phyloP scores from a whole-genome alignment of 1,284 basidiomycete genomes.

The Heterobasidion parviporum region DNA sequence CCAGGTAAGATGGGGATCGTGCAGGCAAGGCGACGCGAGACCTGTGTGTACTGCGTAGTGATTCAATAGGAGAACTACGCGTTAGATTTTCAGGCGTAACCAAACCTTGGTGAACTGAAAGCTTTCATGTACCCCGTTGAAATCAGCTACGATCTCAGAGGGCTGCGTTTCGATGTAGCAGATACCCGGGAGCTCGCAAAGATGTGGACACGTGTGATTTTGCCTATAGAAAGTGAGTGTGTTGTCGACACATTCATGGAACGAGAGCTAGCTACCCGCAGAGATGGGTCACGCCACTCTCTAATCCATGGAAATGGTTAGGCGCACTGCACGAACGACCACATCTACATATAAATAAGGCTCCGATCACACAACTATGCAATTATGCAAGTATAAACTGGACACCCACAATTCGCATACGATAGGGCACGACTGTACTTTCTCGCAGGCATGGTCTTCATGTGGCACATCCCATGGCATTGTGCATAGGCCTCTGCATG shows the following conservation, averaged over 20 bases:
- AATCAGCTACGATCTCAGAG: constrained; percentile 9
- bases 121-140: constrained; percentile 10
- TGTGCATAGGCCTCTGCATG: not conserved
- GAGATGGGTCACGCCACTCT: constrained; percentile 30
- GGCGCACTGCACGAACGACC: not conserved
- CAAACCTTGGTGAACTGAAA: constrained; percentile 13
- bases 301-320: constrained; percentile 42
- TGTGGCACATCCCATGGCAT: constrained; percentile 34
- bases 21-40: constrained; percentile 37
- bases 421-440: constrained; percentile 34
- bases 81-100: not conserved
- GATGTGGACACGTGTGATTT: constrained; percentile 6
- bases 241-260: not conserved
- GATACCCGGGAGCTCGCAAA: constrained; percentile 5
- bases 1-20: constrained; percentile 33
- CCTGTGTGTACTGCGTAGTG: constrained; percentile 16
- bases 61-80: constrained; percentile 5
- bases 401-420: constrained; percentile 26
- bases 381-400: not conserved
- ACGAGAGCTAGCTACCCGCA: constrained; percentile 39
- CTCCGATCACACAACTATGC: not conserved
- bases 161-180: constrained; percentile 11
- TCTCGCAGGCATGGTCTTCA: constrained; percentile 32
- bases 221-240: not conserved
- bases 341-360: not conserved